Base-by-base conservation (phyloP, 2,329 filamentous ascomycete genomes). In the Didymella arachidicola region DNA sequence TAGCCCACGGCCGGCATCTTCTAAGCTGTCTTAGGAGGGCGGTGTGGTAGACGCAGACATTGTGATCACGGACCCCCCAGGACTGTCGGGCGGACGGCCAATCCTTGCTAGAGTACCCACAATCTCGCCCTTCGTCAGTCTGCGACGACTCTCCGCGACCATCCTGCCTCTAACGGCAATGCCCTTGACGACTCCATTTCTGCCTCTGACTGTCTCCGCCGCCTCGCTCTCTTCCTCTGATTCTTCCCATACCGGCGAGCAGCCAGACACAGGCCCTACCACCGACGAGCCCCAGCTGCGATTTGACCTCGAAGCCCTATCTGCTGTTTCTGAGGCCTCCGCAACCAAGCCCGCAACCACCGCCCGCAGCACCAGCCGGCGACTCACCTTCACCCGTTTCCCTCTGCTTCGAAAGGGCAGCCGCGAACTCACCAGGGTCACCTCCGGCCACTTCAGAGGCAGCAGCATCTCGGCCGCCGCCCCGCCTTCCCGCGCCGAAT, bases 81-180 rank as follows among this genome's bases (percentile, higher is more conserved):
- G 45, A 36, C 50, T 50, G 50, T 32, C 32, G 44, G 46, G 27
- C 50, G 8, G 50, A 50, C 39, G 39, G 56, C 58, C 66, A 62
- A 72, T 72, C 71, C 71, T 69, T 70, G 72, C 72, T 69, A 72
- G 67, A 64, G 70, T 74, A 70, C 69, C 72, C 72, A 72, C 73
- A 67, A 66, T 67, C 60, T 69, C 59, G 65, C 71, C 66, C 68
- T 67, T 71, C 67, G 61, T 63, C 67, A 66, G 62, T 66, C 67
- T 67, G 67, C 62, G 65, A 69, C 65, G 53, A 54, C 65, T 72
- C 70, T 72, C 70, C 68, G 69, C 67, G 62, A 71, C 63, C 59
- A 69, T 72, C 70, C 65, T 71, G 63, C 63, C 65, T 69, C 65
- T 60, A 61, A 67, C 65, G 68, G 67, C 68, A 66, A 75, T 75